Evolutionary conservation across 257 asterid species (phyloP).

Genomic region (Penstemon newberryi): DNA sequence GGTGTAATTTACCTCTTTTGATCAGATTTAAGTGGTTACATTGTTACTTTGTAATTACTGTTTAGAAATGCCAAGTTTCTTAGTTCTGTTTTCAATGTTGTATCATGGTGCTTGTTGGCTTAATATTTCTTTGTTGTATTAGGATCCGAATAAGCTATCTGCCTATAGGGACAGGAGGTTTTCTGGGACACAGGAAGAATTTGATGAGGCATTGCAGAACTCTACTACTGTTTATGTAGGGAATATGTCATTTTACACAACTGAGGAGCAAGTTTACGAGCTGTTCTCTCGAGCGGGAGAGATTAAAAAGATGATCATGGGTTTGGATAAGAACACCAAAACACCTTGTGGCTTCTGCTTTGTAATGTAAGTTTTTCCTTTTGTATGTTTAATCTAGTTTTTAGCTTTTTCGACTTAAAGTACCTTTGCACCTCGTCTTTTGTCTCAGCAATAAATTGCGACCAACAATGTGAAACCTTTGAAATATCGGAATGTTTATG

Average conservation of each 20-base stretch:
- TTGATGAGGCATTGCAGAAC: constrained; percentile 69
- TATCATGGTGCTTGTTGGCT: not conserved
- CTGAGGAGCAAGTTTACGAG: constrained; percentile 98
- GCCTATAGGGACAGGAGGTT: constrained; percentile 94
- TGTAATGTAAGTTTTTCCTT: constrained; percentile 51
- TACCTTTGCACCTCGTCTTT: not conserved
- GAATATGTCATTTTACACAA: constrained; percentile 93
- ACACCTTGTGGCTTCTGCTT: constrained; percentile 99
- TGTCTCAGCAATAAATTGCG: not conserved
- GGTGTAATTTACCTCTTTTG: not conserved
- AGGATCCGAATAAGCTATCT: constrained; percentile 87
- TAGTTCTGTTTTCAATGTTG: not conserved
- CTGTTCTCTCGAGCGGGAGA: constrained; percentile 90
- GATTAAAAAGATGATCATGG: constrained; percentile 90
- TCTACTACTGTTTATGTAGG: constrained; percentile 83
- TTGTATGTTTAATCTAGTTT: constrained; percentile 3
- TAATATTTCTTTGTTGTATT: constrained; percentile 1
- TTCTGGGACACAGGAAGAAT: constrained; percentile 87
- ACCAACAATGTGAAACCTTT: no score
- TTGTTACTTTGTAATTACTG: not conserved
- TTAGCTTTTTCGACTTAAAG: not conserved
- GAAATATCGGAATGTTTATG: no score
- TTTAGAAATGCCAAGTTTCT: not conserved
- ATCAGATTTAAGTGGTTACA: not conserved
- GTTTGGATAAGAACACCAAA: constrained; percentile 87